phyloP scores from a whole-genome alignment of 148 eudicot species.

The Agrostemma githago region DNA sequence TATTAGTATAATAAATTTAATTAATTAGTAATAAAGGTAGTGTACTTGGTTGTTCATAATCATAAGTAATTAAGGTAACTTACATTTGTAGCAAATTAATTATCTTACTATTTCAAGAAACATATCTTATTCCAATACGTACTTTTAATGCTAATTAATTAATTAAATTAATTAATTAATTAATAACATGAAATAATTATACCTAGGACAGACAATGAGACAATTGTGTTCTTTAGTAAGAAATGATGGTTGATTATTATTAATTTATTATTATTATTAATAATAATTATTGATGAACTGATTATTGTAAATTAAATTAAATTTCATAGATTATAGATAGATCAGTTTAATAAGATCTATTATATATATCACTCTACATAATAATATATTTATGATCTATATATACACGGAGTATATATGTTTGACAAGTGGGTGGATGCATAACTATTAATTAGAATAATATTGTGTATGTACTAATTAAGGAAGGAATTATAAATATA shows the following conservation, averaged over 20 bases:
- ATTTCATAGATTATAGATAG: too few relatives aligned
- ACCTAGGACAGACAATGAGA: constrained; percentile 5
- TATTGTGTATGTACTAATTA: background rate
- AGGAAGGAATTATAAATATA: too few relatives aligned
- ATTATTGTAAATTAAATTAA: background rate
- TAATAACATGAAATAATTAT: background rate
- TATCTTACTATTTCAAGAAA: constrained; percentile 6
- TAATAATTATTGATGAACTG: background rate
- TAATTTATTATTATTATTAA: too few relatives aligned
- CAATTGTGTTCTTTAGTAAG: constrained; percentile 10
- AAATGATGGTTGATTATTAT: background rate
- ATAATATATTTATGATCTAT: too few relatives aligned
- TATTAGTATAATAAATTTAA: too few relatives aligned
- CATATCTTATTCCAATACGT: background rate
- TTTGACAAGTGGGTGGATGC: constrained; percentile 8
- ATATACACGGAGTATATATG: too few relatives aligned
- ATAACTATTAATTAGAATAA: background rate
- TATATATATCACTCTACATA: background rate
- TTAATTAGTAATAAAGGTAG: background rate
- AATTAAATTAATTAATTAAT: background rate
- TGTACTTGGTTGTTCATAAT: constrained; percentile 8
- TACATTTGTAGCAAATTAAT: background rate
- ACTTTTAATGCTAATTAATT: background rate
- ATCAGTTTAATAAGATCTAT: background rate
- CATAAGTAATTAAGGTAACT: background rate